Evolutionary conservation across 345 rosid species (phyloP).

Genomic region (Hypericum perforatum): DNA sequence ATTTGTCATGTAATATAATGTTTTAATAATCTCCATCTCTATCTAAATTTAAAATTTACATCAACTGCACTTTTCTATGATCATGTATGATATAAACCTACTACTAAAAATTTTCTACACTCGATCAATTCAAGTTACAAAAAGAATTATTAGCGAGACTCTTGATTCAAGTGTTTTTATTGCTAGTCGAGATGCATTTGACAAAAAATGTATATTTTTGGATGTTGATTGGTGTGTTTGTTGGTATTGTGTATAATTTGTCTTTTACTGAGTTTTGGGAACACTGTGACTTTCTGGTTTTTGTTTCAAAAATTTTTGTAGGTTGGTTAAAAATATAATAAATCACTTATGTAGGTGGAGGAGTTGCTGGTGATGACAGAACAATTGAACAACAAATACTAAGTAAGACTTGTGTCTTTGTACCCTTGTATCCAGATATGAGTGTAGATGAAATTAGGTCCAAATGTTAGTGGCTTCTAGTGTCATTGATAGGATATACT

Average conservation of each 20-base stretch:
- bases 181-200: slow-evolving; percentile 89
- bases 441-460: not conserved
- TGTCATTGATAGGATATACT: slow-evolving; percentile 1
- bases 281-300: slow-evolving; percentile 9
- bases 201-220: slow-evolving; percentile 91
- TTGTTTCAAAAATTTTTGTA: slow-evolving; percentile 23
- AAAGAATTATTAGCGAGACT: slow-evolving; percentile 77
- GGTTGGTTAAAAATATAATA: slow-evolving; percentile 94
- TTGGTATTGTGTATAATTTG: slow-evolving; percentile 5
- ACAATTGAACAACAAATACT: slow-evolving; percentile 97
- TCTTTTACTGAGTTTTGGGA: not conserved
- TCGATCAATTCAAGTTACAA: slow-evolving; percentile 89
- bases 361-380: slow-evolving; percentile 76
- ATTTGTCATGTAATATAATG: no score
- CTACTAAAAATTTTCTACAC: slow-evolving; percentile 70
- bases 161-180: slow-evolving; percentile 89
- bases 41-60: no score
- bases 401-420: slow-evolving; percentile 41
- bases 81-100: slow-evolving; percentile 77
- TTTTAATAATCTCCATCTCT: no score
- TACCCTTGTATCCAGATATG: not conserved
- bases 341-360: slow-evolving; percentile 89
- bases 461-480: no score
- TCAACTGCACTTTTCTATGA: slow-evolving; percentile 10
- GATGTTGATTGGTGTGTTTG: slow-evolving; percentile 78